These are phyloP conservation scores for Sclerotinia sclerotiorum DNA, from an alignment of 2,329 filamentous ascomycete species.

Conservation along the genomic window DNA sequence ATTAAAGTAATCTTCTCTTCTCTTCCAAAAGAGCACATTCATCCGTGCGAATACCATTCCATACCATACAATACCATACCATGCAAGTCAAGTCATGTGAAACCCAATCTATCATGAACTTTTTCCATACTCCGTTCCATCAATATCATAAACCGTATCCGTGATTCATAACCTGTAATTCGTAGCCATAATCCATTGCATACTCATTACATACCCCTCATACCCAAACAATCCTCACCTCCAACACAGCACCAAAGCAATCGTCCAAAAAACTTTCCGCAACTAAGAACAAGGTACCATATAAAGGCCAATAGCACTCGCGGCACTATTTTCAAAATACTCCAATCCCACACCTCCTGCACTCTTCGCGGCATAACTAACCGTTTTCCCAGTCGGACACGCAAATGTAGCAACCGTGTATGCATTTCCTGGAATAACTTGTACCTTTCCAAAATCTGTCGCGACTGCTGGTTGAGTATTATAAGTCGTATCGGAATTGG, in stretches of 20 bases:
- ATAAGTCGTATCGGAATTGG: constrained; percentile 52
- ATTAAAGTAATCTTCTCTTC: background rate
- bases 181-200: background rate
- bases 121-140: background rate
- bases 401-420: constrained; percentile 54
- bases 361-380: constrained; percentile 54
- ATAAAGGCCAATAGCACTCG: constrained; percentile 45
- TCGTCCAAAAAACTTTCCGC: no score
- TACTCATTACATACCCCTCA: background rate
- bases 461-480: constrained; percentile 50
- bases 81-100: background rate
- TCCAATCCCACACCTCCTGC: constrained; percentile 52
- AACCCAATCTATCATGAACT: constrained; percentile 1
- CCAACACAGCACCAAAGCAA: background rate
- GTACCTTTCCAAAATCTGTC: constrained; percentile 46
- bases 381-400: constrained; percentile 53
- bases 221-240: background rate
- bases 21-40: background rate
- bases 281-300: constrained; percentile 33
- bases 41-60: background rate
- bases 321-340: constrained; percentile 66
- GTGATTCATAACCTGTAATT: background rate
- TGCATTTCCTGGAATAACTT: constrained; percentile 53
- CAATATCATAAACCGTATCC: background rate
- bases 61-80: no score